Evolutionary conservation across 345 rosid genomes (phyloP).

Genomic region (Carallia pectinifolia): DNA sequence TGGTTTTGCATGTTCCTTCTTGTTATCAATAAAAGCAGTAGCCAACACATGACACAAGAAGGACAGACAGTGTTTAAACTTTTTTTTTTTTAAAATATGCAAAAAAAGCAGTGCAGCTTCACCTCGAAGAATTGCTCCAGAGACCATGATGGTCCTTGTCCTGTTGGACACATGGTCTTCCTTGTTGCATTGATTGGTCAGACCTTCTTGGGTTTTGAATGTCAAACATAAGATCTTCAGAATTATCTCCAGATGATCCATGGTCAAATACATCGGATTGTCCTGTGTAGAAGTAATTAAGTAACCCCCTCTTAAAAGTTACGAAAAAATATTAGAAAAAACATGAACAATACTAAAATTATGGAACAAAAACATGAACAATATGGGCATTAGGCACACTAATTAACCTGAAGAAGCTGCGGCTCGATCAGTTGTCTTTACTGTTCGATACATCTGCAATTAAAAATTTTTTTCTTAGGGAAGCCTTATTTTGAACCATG

Average conservation of each 20-base stretch:
- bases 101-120: conserved; percentile 1
- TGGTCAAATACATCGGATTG: conserved; percentile 72
- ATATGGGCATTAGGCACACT: neutral
- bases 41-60: neutral
- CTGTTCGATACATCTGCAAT: conserved; percentile 71
- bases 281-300: conserved; percentile 29
- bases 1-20: neutral
- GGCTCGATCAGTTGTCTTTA: conserved; percentile 66
- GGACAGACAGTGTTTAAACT: neutral
- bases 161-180: conserved; percentile 36
- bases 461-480: neutral
- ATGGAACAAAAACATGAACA: too few species aligned
- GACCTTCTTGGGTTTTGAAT: conserved; percentile 53
- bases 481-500: neutral
- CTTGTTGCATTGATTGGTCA: conserved; percentile 44
- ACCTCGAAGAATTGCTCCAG: conserved; percentile 80
- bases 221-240: conserved; percentile 82
- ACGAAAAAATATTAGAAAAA: neutral
- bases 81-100: neutral
- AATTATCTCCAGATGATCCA: conserved; percentile 82
- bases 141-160: conserved; percentile 48
- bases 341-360: too few species aligned
- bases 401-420: conserved; percentile 62
- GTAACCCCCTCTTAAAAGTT: neutral
- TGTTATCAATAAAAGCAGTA: neutral